Conservation (phyloP, 2,329 filamentous ascomycete genomes). For the Aspergillus sclerotialis region DNA sequence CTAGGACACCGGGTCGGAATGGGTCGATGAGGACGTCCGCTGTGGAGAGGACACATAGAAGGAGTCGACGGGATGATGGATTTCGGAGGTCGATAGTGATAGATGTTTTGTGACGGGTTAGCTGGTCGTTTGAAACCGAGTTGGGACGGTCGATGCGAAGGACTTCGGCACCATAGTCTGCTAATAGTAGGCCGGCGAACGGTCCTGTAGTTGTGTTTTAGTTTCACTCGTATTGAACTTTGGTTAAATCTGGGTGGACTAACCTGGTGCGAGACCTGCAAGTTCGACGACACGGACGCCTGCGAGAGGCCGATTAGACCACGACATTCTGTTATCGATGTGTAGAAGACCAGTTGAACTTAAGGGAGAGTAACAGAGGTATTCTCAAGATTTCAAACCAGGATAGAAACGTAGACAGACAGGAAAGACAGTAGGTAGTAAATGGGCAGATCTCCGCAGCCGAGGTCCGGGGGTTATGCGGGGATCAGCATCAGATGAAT, state of each 20-base stretch:
- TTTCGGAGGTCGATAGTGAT: slow-evolving; percentile 75
- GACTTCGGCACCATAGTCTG: slow-evolving; percentile 82
- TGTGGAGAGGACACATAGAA: slow-evolving; percentile 56
- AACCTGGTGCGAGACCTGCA: slow-evolving; percentile 59
- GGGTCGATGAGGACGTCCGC: slow-evolving; percentile 86
- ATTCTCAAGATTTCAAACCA: too few relatives aligned
- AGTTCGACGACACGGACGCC: slow-evolving; percentile 60
- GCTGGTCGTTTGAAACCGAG: slow-evolving; percentile 57
- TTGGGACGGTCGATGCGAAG: slow-evolving; percentile 70
- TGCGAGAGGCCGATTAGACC: slow-evolving; percentile 48
- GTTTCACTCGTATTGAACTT: slow-evolving; percentile 1
- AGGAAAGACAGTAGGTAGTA: not conserved
- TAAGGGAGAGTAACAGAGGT: too few relatives aligned
- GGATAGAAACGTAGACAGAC: not conserved
- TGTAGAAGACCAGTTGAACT: too few relatives aligned
- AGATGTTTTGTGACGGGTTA: slow-evolving; percentile 74
- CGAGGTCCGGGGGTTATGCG: slow-evolving; percentile 18
- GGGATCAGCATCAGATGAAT: slow-evolving; percentile 7
- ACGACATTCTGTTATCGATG: slow-evolving; percentile 13
- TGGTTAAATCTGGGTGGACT: slow-evolving; percentile 4
- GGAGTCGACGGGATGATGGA: slow-evolving; percentile 53
- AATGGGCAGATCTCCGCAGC: slow-evolving; percentile 8
- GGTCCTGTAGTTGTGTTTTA: slow-evolving; percentile 53
- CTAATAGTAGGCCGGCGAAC: slow-evolving; percentile 80
- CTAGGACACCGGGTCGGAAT: slow-evolving; percentile 83